Evolutionary conservation across 805 yeast genomes (phyloP).

Genomic region (Candida tammaniensis): DNA sequence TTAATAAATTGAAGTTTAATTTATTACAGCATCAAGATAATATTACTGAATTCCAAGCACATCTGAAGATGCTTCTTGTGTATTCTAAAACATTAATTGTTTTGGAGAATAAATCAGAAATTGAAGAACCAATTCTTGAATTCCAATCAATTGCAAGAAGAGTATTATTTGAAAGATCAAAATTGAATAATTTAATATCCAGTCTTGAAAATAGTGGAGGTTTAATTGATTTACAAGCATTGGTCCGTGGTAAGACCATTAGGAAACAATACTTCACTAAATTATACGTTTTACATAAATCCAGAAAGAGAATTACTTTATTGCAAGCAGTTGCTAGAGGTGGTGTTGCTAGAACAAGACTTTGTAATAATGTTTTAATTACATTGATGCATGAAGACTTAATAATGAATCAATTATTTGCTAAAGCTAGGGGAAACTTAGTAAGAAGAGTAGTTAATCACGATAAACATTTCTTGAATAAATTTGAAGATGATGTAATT

Average conservation of each 20-base stretch:
- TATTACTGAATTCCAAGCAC: slow-evolving; percentile 39
- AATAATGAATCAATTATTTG: slow-evolving; percentile 35
- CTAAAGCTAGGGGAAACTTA: slow-evolving; percentile 43
- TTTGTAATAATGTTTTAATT: slow-evolving; percentile 43
- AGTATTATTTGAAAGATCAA: slow-evolving; percentile 17
- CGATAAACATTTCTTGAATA: slow-evolving; percentile 15
- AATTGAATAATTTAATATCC: slow-evolving; percentile 17
- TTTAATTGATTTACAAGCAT: slow-evolving; percentile 34
- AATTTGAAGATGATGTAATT: slow-evolving; percentile 26
- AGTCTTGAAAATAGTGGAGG: slow-evolving; percentile 14
- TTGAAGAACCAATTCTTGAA: slow-evolving; percentile 21
- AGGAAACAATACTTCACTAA: slow-evolving; percentile 23
- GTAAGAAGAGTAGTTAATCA: slow-evolving; percentile 26
- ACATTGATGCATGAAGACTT: slow-evolving; percentile 39
- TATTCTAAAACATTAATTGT: slow-evolving; percentile 19
- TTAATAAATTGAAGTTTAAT: slow-evolving; percentile 10
- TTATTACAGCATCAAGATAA: slow-evolving; percentile 13
- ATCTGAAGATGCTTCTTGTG: slow-evolving; percentile 21
- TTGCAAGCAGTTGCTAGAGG: slow-evolving; percentile 46
- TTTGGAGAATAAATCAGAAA: slow-evolving; percentile 18
- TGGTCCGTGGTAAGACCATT: slow-evolving; percentile 32
- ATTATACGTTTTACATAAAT: slow-evolving; percentile 8
- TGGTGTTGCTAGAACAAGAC: slow-evolving; percentile 39
- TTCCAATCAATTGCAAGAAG: slow-evolving; percentile 33
- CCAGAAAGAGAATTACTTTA: slow-evolving; percentile 18